Evolutionary conservation across 2,329 filamentous ascomycete species (phyloP), one percentile per base, ranked within the genome.

Genomic region (Drechslera avenae): DNA sequence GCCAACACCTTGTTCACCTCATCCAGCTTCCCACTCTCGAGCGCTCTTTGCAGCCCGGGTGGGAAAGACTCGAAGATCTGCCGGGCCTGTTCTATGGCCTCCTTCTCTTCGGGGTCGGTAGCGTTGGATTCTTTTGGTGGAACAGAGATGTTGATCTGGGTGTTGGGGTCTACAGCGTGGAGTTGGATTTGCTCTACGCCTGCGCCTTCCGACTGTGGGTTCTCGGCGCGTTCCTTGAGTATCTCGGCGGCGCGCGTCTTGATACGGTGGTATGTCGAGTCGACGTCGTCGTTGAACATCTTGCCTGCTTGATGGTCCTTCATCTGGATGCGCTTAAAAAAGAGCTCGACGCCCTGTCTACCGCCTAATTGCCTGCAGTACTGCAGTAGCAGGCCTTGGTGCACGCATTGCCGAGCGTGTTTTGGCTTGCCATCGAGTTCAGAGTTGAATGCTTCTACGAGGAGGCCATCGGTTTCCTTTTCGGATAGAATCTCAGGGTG

Each of bases 131-230:
- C 80, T 32, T 81, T 79, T 0, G 88, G 80, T 10, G 94, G 93
- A 32, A 96, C 87, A 46, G 78, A 84, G 73, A 97, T 97, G 70
- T 90, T 89, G 72, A 99, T 97, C 54, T 89, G 87, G 3, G 93
- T 97, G 39, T 88, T 89, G 0, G 93, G 93, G 73, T 97, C 91
- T 9, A 99, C 92, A 12, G 94, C 93, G 71, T 99, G 94, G 39
- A 99, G 82, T 75, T 99, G 95, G 62, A 99, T 99, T 75, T 97
- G 93, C 78, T 99, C 94, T 8, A 96, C 88, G 16, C 88, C 90
- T 18, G 81, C 84, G 19, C 48, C 48, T 2, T 76, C 75, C 6
- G 78, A 78, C 16, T 79, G 79, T 5, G 77, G 80, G 36, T 80
- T 73, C 39, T 72, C 66, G 2, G 67, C 71, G n/a, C 79, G 75